Evolutionary conservation across 805 yeast species (phyloP).

Genomic region (Monosporozyma siamensis): DNA sequence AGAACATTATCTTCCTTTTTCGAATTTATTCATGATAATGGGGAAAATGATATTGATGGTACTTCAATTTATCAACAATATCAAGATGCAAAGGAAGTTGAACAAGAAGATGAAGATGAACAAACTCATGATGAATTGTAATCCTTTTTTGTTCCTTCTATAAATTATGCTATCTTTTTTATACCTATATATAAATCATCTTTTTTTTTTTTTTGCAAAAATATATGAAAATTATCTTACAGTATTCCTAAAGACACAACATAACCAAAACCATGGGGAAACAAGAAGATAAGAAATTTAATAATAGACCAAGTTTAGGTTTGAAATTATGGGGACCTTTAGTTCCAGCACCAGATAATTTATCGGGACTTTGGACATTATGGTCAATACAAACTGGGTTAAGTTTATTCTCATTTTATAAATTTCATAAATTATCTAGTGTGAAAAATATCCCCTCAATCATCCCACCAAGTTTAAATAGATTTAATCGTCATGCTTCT

Average conservation of each 20-base stretch:
- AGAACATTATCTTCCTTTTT: constrained; percentile 71
- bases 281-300: neutral
- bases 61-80: constrained; percentile 25
- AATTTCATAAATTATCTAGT: constrained; percentile 13
- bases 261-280: constrained; percentile 13
- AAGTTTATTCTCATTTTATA: constrained; percentile 32
- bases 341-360: constrained; percentile 63
- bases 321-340: constrained; percentile 59
- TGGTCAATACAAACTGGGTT: constrained; percentile 44
- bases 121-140: constrained; percentile 30
- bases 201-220: constrained; percentile 1
- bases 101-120: constrained; percentile 14
- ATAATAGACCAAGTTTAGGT: constrained; percentile 49
- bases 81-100: constrained; percentile 9
- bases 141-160: too few species aligned
- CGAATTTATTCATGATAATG: constrained; percentile 59
- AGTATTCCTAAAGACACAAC: too few species aligned
- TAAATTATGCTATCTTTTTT: neutral
- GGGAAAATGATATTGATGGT: constrained; percentile 55
- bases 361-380: constrained; percentile 42
- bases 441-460: too few species aligned
- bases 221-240: constrained; percentile 5
- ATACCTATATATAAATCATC: neutral
- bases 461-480: neutral
- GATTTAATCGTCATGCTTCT: too few species aligned